A percentile compares a stretch with the other conserved stretches of the same genome.
These are phyloP conservation scores for Quercus cerris DNA, from an alignment of 306 rosid species.

Conservation along the genomic window DNA sequence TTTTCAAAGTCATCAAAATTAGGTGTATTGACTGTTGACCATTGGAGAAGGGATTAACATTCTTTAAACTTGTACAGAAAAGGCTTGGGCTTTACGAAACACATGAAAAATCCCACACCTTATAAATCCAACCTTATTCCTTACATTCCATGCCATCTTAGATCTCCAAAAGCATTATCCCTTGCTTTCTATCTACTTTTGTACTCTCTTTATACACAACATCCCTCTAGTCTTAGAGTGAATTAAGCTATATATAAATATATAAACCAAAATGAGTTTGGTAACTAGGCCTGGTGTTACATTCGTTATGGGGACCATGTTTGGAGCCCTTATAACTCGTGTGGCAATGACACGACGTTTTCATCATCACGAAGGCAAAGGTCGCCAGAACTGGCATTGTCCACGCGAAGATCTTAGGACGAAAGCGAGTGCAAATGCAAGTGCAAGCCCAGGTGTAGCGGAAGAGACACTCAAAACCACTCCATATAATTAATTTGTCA, in stretches of 20 bases:
- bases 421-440: neutral
- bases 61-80: neutral
- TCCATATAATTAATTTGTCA: neutral
- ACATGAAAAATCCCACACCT: neutral
- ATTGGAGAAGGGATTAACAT: neutral
- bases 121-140: neutral
- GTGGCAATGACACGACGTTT: neutral
- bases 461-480: neutral
- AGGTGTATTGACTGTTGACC: neutral
- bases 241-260: neutral
- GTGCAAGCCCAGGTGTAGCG: neutral
- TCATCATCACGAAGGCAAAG: slow-evolving; percentile 14
- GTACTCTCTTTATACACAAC: neutral
- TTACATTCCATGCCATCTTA: neutral
- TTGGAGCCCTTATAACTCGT: slow-evolving; percentile 24
- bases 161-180: neutral
- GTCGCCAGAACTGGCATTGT: slow-evolving; percentile 9
- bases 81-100: neutral
- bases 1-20: neutral
- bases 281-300: slow-evolving; percentile 19
- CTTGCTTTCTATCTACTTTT: neutral
- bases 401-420: slow-evolving; percentile 11
- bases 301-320: slow-evolving; percentile 47
- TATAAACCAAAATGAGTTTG: neutral
- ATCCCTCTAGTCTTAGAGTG: neutral